phyloP scores from a whole-genome alignment of 164 flowering plant genomes.

The grape (Vitis vinifera) region ASM3070453v1 NC_081823.1:26817501-26818000 shows the following conservation, averaged over 20 bases:
- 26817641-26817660: slow-evolving; percentile 81
- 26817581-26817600: neutral
- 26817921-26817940: slow-evolving; percentile 12
- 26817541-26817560: too few species aligned
- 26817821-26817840: neutral
- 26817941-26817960: neutral
- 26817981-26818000: too few species aligned
- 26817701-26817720: neutral
- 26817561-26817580: neutral
- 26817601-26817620: neutral
- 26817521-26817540: too few species aligned
- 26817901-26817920: slow-evolving; percentile 19
- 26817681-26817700: neutral
- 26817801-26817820: slow-evolving; percentile 3
- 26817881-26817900: slow-evolving; percentile 2
- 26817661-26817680: slow-evolving; percentile 1
- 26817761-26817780: neutral
- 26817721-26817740: neutral
- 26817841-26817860: slow-evolving; percentile 7
- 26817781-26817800: neutral
- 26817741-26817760: neutral
- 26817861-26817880: slow-evolving; percentile 11
- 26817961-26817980: neutral
- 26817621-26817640: slow-evolving; percentile 67
- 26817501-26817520: too few species aligned